Base-by-base conservation (phyloP, 148 eudicot genomes). In the Chenopodium quinoa region DNA sequence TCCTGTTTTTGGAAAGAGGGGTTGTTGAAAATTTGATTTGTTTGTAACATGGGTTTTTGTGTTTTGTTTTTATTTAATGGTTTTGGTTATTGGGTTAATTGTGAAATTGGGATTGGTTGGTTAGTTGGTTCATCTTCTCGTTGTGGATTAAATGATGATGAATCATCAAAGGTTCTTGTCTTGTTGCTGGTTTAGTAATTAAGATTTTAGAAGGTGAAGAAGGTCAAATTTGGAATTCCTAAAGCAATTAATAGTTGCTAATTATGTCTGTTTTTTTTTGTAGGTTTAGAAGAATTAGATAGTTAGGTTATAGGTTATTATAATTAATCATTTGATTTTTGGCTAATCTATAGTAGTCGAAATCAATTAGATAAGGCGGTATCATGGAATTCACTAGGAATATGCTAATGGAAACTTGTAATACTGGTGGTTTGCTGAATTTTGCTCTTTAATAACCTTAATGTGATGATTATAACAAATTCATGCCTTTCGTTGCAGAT, bases 401-500 rank as follows among this genome's bases (percentile, higher is more conserved):
- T 40, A 20, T 56, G 40, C 14, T 16, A 19, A 62, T 56, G 40
- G 65, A n/a, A 31, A 27, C n/a, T 73, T 62, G 62, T 54, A 29
- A 27, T 44, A 6, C 22, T 80, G 62, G 70, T 40, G 68, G 32
- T 19, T 73, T 74, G 32, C 62, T 46, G 40, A 22, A 27, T 72
- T 72, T 27, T 6, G 52, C 47, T 66, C 50, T 66, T 29, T 27
- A 56, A 16, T 56, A 5, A 17, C 22, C 67, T 37, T 8, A 44
- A 1, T 52, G 1, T 73, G 31, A 40, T 75, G 48, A 52, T n/a
- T 79, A 54, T 62, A 56, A 84, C 11, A 12, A 74, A 4, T 81
- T 50, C 50, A n/a, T 81, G 76, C 72, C 76, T 85, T 81, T 85
- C 37, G 29, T 67, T 82, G 81, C 92, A 95, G 99, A 95, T 95